phyloP scores from a whole-genome alignment of 139 green algal genomes.

The Picochlorum costavermella region DNA sequence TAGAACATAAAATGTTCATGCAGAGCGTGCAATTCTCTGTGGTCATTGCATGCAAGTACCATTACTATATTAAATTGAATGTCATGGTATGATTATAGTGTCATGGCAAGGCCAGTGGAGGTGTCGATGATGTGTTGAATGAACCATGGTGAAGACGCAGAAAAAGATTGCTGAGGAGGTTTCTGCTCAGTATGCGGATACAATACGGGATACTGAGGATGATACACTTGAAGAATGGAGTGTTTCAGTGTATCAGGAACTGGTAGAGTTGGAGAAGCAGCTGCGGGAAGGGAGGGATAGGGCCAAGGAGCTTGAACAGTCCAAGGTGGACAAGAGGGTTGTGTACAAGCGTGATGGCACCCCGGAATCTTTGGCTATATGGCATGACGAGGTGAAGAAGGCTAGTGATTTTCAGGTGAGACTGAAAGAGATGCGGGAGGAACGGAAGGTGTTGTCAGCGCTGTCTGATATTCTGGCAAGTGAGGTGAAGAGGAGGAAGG shows the following conservation, averaged over 20 bases:
- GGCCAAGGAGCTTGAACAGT: conserved; percentile 4
- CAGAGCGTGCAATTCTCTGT: too few relatives aligned
- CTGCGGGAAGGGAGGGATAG: not conserved
- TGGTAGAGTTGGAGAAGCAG: not conserved
- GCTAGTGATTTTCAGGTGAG: not conserved
- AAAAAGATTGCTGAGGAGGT: not conserved
- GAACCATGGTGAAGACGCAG: conserved; percentile 1
- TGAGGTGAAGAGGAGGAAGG: not conserved
- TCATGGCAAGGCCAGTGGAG: too few relatives aligned
- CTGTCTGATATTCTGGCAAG: conserved; percentile 13
- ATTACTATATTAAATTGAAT: too few relatives aligned
- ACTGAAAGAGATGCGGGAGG: not conserved
- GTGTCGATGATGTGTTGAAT: too few relatives aligned
- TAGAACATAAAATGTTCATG: too few relatives aligned
- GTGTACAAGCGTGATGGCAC: not conserved
- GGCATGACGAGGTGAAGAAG: conserved; percentile 11
- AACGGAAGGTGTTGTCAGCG: conserved; percentile 17
- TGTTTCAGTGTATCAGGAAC: not conserved
- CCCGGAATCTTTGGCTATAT: conserved; percentile 11
- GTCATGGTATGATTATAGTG: too few relatives aligned
- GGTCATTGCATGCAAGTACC: too few relatives aligned
- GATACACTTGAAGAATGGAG: not conserved
- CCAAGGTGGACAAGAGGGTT: not conserved
- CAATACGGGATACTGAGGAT: not conserved
- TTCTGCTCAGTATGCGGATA: not conserved